Evolutionary conservation across 257 asterid genomes (phyloP).

Genomic region (Solanum sitiens): DNA sequence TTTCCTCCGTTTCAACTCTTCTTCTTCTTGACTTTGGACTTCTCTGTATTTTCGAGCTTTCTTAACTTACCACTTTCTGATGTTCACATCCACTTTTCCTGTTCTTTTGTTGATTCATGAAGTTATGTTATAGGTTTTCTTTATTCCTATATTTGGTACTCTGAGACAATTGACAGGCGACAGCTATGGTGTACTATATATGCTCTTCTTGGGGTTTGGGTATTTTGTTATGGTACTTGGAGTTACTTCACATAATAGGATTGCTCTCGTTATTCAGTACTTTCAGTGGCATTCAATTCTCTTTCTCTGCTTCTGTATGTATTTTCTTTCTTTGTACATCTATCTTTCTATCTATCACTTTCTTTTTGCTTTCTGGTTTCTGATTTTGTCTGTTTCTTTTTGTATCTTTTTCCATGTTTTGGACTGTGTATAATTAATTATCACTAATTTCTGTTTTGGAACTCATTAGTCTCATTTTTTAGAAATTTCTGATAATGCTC

Average conservation of each 20-base stretch:
- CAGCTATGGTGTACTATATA: no score
- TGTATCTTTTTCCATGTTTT: not conserved
- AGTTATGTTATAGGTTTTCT: no score
- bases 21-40: no score
- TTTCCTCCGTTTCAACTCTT: no score
- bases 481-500: not conserved
- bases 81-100: no score
- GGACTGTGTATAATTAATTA: not conserved
- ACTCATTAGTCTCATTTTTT: not conserved
- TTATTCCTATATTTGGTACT: no score
- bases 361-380: not conserved
- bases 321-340: not conserved
- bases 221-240: not conserved
- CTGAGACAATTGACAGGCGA: no score
- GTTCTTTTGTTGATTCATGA: no score
- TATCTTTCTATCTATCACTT: not conserved
- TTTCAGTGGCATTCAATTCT: not conserved
- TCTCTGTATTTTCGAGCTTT: no score
- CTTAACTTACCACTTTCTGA: no score
- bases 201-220: no score
- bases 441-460: not conserved
- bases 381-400: not conserved
- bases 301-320: not conserved
- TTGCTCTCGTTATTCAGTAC: not conserved
- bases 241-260: conserved; percentile 1